Evolutionary conservation across 768 basidiomycete species (phyloP), one percentile per base, ranked within the genome.

Genomic region (Amanita subjunquillea): DNA sequence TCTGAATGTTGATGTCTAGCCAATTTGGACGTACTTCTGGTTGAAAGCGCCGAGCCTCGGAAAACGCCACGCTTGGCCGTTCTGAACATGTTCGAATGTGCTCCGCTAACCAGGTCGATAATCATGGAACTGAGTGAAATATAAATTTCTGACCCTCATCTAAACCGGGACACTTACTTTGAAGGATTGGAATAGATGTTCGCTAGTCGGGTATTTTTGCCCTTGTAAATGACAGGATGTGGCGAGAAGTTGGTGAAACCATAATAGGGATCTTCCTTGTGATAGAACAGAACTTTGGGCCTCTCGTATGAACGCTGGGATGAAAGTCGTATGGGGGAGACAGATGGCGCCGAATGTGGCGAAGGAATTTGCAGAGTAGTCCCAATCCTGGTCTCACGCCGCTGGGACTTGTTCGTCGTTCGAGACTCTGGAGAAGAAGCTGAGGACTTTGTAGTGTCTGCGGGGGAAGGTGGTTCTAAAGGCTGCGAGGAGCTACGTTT

Each of bases 141-240:
- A 55, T 48, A 50, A 43, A n/a, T 42, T 43, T 39, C 22, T 30
- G 43, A 12, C 22, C n/a, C 15, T 36, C 17, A 2, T 45, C 6
- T 20, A 7, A 36, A 25, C 6, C 13, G 9, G 7, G 47, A n/a
- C n/a, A 57, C 63, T 9, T 51, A 81, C 83, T 63, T 85, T 87
- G 67, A 86, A 76, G 2, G 85, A 81, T 58, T 87, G 85, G 59
- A 85, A 87, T 9, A 87, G 73, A 63, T 87, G 86, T 61, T 87
- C 86, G 60, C 83, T 83, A 0, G 85, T 88, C 1, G 85, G 83
- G 60, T 87, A 88, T 50, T 66, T 71, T 79, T 82, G 38, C 79
- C 79, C 30, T 78, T 73, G 61, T 84, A 82, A 8, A 69, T 58
- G 8, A 88, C 77, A 41, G 78, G 70, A 62, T 87, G 84, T 0